Percentiles rank a stretch among this genome's conserved stretches.
phyloP scores from a whole-genome alignment of 345 rosid species.

The Murraya paniculata region DNA sequence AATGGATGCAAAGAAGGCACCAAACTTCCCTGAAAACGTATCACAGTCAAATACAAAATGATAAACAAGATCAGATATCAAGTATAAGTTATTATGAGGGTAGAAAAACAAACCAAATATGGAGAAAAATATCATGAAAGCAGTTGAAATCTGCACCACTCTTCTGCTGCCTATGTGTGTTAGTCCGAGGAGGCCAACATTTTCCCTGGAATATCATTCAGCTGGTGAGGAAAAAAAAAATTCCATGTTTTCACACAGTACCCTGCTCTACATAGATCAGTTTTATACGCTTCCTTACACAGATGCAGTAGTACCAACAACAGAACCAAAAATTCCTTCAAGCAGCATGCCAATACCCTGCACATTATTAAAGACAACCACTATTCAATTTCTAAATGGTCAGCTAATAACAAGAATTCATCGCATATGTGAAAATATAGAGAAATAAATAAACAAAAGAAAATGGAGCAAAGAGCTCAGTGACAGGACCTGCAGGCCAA shows the following conservation, averaged over 20 bases:
- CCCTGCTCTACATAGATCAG: background rate
- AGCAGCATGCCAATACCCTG: slow-evolving; percentile 84
- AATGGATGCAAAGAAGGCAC: slow-evolving; percentile 96
- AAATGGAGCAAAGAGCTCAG: background rate
- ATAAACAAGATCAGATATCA: background rate
- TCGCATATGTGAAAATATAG: background rate
- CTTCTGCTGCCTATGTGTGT: slow-evolving; percentile 94
- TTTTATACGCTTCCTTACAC: slow-evolving; percentile 53
- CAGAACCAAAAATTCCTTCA: slow-evolving; percentile 87
- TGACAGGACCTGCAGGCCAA: slow-evolving; percentile 75
- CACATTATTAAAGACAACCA: background rate
- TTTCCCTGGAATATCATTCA: slow-evolving; percentile 63
- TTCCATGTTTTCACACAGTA: background rate
- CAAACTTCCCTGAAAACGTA: slow-evolving; percentile 70
- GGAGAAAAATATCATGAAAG: slow-evolving; percentile 95
- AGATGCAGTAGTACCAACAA: slow-evolving; percentile 83
- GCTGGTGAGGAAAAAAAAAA: slow-evolving; percentile 1
- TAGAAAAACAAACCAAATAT: slow-evolving; percentile 67
- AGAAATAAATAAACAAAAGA: background rate
- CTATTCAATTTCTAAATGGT: background rate
- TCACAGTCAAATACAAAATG: background rate
- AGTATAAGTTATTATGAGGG: background rate
- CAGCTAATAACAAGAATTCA: background rate
- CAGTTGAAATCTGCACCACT: slow-evolving; percentile 90
- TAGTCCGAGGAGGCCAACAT: slow-evolving; percentile 90